A percentile compares a stretch with the other conserved stretches of the same genome.
Evolutionary conservation across 2,329 filamentous ascomycete species (phyloP).

Genomic region (Aspergillus phoenicis): DNA sequence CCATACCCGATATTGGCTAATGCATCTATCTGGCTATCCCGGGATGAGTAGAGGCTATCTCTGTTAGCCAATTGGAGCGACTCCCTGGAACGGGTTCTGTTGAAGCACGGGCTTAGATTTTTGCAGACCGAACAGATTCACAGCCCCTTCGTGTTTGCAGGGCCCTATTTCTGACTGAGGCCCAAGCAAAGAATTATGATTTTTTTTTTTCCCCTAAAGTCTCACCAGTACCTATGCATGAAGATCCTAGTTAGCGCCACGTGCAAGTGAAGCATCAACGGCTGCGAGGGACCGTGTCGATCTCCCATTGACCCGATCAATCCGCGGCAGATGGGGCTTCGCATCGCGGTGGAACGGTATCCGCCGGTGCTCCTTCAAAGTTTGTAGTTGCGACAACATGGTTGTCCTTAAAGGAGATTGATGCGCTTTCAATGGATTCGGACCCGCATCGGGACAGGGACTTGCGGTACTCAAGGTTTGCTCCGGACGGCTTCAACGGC

Average conservation of each 20-base stretch:
- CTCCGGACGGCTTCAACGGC: slow-evolving; percentile 1
- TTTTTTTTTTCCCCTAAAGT: neutral
- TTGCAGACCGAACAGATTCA: neutral
- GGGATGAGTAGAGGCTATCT: neutral
- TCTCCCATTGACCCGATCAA: slow-evolving; percentile 38
- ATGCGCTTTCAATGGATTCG: slow-evolving; percentile 12
- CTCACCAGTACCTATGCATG: slow-evolving; percentile 32
- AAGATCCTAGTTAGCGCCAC: slow-evolving; percentile 43
- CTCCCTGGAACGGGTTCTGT: neutral
- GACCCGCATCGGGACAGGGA: slow-evolving; percentile 12
- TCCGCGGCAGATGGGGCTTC: slow-evolving; percentile 24
- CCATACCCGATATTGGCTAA: slow-evolving; percentile 15
- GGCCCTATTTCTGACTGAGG: neutral
- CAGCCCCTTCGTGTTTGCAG: neutral
- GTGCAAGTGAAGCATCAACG: slow-evolving; percentile 42
- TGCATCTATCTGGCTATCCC: slow-evolving; percentile 6
- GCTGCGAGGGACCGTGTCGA: slow-evolving; percentile 42
- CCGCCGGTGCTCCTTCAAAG: slow-evolving; percentile 25
- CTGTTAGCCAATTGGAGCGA: slow-evolving; percentile 2
- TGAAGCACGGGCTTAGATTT: neutral
- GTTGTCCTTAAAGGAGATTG: slow-evolving; percentile 13
- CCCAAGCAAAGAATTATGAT: neutral
- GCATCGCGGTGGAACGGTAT: slow-evolving; percentile 24
- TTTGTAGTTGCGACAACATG: slow-evolving; percentile 20
- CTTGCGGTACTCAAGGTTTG: neutral